Evolutionary conservation across 75 land plant genomes (phyloP).

Genomic region (Sequoia sempervirens): DNA sequence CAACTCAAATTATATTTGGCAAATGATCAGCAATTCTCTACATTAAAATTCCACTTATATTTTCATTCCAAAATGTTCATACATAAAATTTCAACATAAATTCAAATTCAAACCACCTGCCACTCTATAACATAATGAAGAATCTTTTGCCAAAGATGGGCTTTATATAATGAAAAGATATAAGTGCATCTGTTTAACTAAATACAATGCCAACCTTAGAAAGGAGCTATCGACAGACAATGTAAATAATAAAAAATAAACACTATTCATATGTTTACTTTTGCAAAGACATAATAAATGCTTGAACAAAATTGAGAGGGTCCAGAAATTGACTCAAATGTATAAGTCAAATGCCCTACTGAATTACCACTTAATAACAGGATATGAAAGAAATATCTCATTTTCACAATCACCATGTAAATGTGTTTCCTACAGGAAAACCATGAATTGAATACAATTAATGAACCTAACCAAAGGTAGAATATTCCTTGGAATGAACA

Average conservation of each 20-base stretch:
- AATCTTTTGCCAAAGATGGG: neutral
- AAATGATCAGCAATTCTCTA: neutral
- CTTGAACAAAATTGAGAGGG: neutral
- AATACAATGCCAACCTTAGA: neutral
- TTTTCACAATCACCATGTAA: neutral
- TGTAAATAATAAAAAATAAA: no score
- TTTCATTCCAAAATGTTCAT: neutral
- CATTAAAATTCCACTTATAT: neutral
- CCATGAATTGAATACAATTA: no score
- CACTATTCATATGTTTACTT: neutral
- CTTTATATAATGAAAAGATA: neutral
- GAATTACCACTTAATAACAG: neutral
- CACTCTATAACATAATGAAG: neutral
- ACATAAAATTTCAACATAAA: neutral
- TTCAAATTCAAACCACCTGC: neutral
- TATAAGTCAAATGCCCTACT: neutral
- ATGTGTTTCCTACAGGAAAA: neutral
- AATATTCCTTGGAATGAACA: no score
- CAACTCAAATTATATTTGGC: constrained; percentile 3
- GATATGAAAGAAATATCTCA: neutral
- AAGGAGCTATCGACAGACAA: neutral
- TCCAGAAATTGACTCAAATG: neutral
- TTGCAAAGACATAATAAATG: neutral
- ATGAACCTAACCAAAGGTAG: neutral
- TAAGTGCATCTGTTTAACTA: neutral